Conservation (phyloP, 495 filamentous ascomycete genomes). For the Xylaria intraflava region DNA sequence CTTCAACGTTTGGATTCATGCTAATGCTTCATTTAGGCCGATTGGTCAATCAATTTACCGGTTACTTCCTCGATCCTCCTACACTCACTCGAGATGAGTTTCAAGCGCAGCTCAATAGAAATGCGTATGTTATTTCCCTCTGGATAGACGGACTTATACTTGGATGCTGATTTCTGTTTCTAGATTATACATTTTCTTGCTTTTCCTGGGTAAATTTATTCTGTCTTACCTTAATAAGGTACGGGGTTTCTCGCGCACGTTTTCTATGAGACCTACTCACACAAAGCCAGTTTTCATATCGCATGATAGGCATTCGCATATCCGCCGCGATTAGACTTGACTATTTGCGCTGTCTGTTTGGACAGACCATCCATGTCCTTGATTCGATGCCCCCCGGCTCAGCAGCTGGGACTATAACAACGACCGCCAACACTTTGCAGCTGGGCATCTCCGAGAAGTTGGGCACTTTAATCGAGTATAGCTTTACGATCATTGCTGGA, state of each 20-base stretch:
- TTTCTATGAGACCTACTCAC: conserved; percentile 9
- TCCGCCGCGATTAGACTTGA: conserved; percentile 46
- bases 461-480: conserved; percentile 37
- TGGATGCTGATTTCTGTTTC: conserved; percentile 5
- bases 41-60: conserved; percentile 24
- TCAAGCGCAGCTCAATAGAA: conserved; percentile 17
- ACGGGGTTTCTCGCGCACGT: neutral
- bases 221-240: conserved; percentile 44
- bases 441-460: conserved; percentile 54
- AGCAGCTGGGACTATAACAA: conserved; percentile 53
- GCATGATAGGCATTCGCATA: conserved; percentile 45
- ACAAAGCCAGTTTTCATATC: conserved; percentile 35
- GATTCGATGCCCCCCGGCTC: conserved; percentile 50
- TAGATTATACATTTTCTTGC: conserved; percentile 28
- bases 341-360: conserved; percentile 47
- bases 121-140: conserved; percentile 14
- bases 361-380: conserved; percentile 49
- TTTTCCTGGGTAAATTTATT: conserved; percentile 40
- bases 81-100: conserved; percentile 19
- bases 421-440: conserved; percentile 53
- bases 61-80: conserved; percentile 22
- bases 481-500: conserved; percentile 35
- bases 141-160: too few relatives aligned
- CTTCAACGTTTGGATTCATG: neutral
- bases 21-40: conserved; percentile 19